These are phyloP conservation scores for Eryngium alpinum DNA, from an alignment of 140 eudicot genomes.

Conservation along the genomic window DNA sequence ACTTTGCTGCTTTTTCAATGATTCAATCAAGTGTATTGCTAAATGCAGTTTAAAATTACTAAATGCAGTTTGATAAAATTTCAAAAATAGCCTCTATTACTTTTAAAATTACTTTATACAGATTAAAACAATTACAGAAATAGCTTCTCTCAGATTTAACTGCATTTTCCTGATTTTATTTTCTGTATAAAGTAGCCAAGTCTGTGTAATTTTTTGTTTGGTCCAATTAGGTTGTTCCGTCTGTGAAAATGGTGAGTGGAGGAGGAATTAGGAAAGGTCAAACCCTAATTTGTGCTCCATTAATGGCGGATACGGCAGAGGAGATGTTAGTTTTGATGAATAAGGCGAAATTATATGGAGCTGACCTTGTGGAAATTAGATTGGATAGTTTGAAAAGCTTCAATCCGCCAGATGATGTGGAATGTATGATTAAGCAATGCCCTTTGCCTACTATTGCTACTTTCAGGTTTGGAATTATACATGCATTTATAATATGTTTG, in stretches of 20 bases:
- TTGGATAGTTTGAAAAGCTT: conserved; percentile 70
- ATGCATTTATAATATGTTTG: not conserved
- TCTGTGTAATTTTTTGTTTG: not conserved
- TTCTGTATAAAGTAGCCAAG: too few relatives aligned
- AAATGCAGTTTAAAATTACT: too few relatives aligned
- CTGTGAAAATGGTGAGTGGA: conserved; percentile 25
- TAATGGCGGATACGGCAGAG: conserved; percentile 77
- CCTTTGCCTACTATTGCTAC: conserved; percentile 80
- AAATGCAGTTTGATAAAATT: too few relatives aligned
- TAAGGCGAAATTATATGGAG: conserved; percentile 56
- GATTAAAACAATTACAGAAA: too few relatives aligned
- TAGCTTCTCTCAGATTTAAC: too few relatives aligned
- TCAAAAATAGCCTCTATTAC: too few relatives aligned
- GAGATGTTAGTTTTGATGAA: conserved; percentile 51
- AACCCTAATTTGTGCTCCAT: conserved; percentile 77
- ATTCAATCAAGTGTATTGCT: too few relatives aligned
- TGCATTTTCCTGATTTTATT: too few relatives aligned
- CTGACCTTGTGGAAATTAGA: conserved; percentile 84
- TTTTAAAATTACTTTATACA: too few relatives aligned
- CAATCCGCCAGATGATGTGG: conserved; percentile 41
- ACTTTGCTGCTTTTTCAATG: too few relatives aligned
- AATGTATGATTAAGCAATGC: conserved; percentile 39
- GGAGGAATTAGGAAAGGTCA: conserved; percentile 36
- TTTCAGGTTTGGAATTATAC: conserved; percentile 62
- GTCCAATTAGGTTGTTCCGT: not conserved